A percentile compares a stretch with the other conserved stretches of the same genome.
Evolutionary conservation across 139 green algal genomes (phyloP).

Genomic region (Chlorella sp.): DNA sequence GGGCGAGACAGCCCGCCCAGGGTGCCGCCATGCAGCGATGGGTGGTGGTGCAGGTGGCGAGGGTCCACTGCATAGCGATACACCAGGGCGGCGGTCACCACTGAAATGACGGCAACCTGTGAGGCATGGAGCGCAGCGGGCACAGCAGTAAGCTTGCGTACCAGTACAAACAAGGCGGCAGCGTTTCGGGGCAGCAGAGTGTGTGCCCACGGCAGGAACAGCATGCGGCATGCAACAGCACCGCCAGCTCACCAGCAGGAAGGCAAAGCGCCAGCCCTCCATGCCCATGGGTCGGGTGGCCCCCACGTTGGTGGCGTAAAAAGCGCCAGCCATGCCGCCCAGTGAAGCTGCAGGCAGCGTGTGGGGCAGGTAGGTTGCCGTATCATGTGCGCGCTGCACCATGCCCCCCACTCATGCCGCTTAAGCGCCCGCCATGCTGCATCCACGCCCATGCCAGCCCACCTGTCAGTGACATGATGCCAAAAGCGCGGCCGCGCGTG

Average conservation of each 20-base stretch:
- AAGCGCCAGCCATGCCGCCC: constrained; percentile 46
- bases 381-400: background rate
- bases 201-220: background rate
- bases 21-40: background rate
- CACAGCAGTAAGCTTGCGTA: background rate
- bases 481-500: constrained; percentile 72
- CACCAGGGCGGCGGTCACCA: constrained; percentile 34
- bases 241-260: constrained; percentile 44
- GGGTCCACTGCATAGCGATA: constrained; percentile 46
- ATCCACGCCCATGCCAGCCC: background rate
- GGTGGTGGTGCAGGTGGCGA: constrained; percentile 24
- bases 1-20: background rate
- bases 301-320: constrained; percentile 53
- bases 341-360: constrained; percentile 14
- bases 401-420: background rate
- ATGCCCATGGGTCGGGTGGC: constrained; percentile 44
- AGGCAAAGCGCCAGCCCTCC: constrained; percentile 74
- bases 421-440: too few species aligned
- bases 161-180: too few species aligned
- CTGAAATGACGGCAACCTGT: constrained; percentile 42
- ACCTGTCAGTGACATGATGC: constrained; percentile 40
- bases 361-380: background rate
- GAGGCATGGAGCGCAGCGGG: background rate
- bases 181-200: too few species aligned
- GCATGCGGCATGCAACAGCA: too few species aligned